Evolutionary conservation across 1,139 yeast genomes (phyloP), one percentile per base, ranked within the genome.

Genomic region (Lodderomyces metapsilosis): DNA sequence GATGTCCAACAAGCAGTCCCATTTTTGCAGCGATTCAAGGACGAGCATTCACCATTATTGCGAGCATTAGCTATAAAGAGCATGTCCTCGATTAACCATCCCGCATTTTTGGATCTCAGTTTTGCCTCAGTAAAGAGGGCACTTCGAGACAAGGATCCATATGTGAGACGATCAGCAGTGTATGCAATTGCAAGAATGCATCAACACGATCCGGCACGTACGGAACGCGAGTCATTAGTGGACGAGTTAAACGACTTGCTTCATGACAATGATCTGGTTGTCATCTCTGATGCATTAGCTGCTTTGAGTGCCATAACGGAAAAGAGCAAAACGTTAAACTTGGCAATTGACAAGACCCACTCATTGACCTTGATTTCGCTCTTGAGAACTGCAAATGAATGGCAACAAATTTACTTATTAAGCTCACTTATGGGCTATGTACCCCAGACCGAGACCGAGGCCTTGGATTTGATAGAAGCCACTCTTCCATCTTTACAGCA

Each of bases 381-480:
- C 40, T 59, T 86, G 34, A 61, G 71, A 2, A 76, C 69, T 43
- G 73, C 84, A 41, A 82, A 84, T 49, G 96, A 89, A 58, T 89
- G 96, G 96, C 77, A 82, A 40, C 95, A 84, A 56, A 72, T 80
- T 0, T 77, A 83, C 43, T 71, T 88, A n/a, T 65, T 91, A 43
- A 80, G 81, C 43, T 76, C 92, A 0, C 59, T 91, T 37, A 72
- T 82, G 74, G 69, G 79, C 15, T 88, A 76, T 59, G 84, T 84
- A 1, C 97, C 98, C 1, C 80, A 82, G 47, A 68, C 76, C 0
- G 68, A 78, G 15, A 71, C 70, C 1, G 94, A 84, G 37, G 91
- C 96, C 0, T 65, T 79, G 42, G 70, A 71, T 3, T 57, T 91
- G 54, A 79, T 88, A 16, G 94, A 86, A 39, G 66, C 77, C n/a